Conservation (phyloP, 345 rosid species). For the Gossypium stocksii region DNA sequence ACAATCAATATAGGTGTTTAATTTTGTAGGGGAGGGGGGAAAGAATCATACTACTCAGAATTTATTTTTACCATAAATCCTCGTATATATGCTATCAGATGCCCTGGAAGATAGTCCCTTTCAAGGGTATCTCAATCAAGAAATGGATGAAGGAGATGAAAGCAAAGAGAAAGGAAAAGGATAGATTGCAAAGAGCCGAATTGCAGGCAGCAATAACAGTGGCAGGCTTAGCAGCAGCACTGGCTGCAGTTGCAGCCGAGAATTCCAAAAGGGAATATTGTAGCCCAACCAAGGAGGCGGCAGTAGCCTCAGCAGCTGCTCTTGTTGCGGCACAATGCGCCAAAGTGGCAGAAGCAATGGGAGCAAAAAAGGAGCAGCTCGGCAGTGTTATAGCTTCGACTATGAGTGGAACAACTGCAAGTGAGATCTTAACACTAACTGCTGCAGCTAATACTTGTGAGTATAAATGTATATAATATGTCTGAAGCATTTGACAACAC, state of each 20-base stretch:
- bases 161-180: slow-evolving; percentile 71
- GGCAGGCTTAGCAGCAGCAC: slow-evolving; percentile 83
- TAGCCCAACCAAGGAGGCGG: slow-evolving; percentile 45
- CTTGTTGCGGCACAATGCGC: slow-evolving; percentile 86
- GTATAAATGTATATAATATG: neutral
- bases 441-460: slow-evolving; percentile 91
- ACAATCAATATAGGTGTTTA: neutral
- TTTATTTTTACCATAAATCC: neutral
- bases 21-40: neutral
- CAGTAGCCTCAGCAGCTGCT: slow-evolving; percentile 85
- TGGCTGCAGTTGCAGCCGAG: slow-evolving; percentile 76
- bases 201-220: slow-evolving; percentile 88
- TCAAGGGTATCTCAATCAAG: slow-evolving; percentile 51
- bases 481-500: neutral
- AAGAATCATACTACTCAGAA: too few relatives aligned
- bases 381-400: slow-evolving; percentile 64
- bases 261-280: slow-evolving; percentile 32
- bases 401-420: slow-evolving; percentile 60
- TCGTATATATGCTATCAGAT: slow-evolving; percentile 28
- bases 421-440: slow-evolving; percentile 79
- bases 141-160: slow-evolving; percentile 84
- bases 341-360: slow-evolving; percentile 77
- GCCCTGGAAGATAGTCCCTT: slow-evolving; percentile 64
- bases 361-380: slow-evolving; percentile 74
- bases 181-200: slow-evolving; percentile 71